These are phyloP conservation scores for Limnanthes douglasii DNA, from an alignment of 345 rosid genomes.

Conservation along the genomic window DNA sequence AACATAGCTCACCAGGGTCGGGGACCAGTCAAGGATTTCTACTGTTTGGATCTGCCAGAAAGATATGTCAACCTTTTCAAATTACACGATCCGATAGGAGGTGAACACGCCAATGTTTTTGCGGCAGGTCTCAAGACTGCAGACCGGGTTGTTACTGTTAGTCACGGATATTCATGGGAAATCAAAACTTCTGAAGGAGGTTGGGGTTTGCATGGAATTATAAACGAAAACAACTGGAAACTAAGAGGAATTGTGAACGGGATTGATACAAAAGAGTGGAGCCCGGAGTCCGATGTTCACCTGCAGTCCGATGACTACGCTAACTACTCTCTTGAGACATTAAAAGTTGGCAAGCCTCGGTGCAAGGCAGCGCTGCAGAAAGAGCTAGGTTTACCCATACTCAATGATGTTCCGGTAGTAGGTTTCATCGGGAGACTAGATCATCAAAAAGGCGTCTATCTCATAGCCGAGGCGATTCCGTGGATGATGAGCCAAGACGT, in stretches of 20 bases:
- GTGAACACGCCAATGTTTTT: conserved; percentile 85
- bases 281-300: conserved; percentile 41
- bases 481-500: conserved; percentile 85
- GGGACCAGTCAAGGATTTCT: conserved; percentile 77
- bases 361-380: conserved; percentile 86
- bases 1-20: conserved; percentile 98
- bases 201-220: conserved; percentile 86
- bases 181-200: conserved; percentile 87
- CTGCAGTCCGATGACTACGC: conserved; percentile 71
- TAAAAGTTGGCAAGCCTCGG: conserved; percentile 53
- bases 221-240: conserved; percentile 78
- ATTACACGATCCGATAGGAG: conserved; percentile 80
- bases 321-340: conserved; percentile 60
- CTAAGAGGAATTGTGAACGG: conserved; percentile 81
- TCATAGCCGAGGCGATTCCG: conserved; percentile 85
- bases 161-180: conserved; percentile 93
- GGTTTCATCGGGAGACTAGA: conserved; percentile 90
- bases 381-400: conserved; percentile 74
- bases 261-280: conserved; percentile 77
- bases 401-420: conserved; percentile 61
- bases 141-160: conserved; percentile 84
- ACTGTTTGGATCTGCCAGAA: conserved; percentile 36
- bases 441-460: conserved; percentile 89
- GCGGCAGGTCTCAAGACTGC: conserved; percentile 90
- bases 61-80: conserved; percentile 64